These are phyloP conservation scores for Aegilops longissima DNA, from an alignment of 176 grass and related monocot species.

Conservation along the genomic window DNA sequence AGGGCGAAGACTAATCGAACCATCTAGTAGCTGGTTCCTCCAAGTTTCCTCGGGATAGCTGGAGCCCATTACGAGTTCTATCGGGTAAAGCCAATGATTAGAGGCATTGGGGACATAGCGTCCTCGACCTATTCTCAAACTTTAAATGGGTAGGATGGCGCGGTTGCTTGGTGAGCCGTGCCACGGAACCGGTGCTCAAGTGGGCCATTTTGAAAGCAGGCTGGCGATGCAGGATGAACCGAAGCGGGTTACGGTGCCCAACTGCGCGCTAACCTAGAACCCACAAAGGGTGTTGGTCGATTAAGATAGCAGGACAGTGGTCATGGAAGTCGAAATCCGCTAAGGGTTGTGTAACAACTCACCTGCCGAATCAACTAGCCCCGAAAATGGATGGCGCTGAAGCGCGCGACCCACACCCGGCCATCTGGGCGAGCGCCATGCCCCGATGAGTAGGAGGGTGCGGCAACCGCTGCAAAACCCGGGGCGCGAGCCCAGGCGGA, in stretches of 20 bases:
- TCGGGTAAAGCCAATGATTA: constrained; percentile 90
- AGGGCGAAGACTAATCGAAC: constrained; percentile 79
- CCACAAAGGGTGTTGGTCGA: too few relatives aligned
- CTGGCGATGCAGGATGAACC: constrained; percentile 47
- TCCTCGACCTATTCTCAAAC: constrained; percentile 89
- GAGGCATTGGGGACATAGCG: constrained; percentile 77
- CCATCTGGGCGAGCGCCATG: constrained; percentile 8
- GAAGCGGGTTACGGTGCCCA: constrained; percentile 25
- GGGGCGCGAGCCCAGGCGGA: constrained; percentile 54
- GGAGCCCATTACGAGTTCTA: constrained; percentile 60
- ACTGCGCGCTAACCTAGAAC: constrained; percentile 30
- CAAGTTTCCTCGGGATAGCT: constrained; percentile 60
- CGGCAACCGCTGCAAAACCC: constrained; percentile 57
- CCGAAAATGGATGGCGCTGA: constrained; percentile 60
- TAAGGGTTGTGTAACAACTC: constrained; percentile 56
- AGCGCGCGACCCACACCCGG: constrained; percentile 26
- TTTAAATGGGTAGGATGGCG: constrained; percentile 81
- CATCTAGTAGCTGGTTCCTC: constrained; percentile 72
- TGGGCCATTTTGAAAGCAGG: constrained; percentile 58
- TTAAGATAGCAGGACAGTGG: too few relatives aligned
- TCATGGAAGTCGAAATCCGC: too few relatives aligned
- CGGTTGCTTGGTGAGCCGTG: constrained; percentile 19
- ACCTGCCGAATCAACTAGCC: constrained; percentile 80
- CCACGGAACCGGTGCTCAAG: constrained; percentile 46
- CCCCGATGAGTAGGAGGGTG: constrained; percentile 74